Evolutionary conservation across 768 basidiomycete species (phyloP).

Genomic region (Mycena olivaceomarginata): DNA sequence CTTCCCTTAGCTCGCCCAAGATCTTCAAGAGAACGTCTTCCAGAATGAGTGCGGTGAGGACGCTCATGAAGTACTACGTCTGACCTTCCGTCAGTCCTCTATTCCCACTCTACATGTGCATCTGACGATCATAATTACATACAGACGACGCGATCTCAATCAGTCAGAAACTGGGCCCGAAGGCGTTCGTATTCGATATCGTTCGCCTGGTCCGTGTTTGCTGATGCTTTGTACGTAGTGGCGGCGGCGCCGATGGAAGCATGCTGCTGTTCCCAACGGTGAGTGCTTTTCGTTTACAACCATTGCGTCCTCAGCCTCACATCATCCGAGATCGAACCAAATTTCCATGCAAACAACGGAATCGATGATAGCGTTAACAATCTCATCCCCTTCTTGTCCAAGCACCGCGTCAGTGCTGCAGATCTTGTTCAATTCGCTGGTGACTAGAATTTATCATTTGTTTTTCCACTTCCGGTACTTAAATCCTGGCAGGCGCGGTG

Average conservation of each 20-base stretch:
- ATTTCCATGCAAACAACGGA: not conserved
- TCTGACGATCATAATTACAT: too few relatives aligned
- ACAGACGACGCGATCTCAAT: constrained; percentile 48
- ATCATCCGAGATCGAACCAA: constrained; percentile 36
- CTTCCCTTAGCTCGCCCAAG: too few relatives aligned
- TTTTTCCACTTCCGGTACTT: not conserved
- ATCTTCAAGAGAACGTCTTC: too few relatives aligned
- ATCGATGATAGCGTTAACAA: constrained; percentile 43
- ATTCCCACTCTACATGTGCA: too few relatives aligned
- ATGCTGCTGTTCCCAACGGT: constrained; percentile 49
- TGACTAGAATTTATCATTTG: not conserved
- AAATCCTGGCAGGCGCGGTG: constrained; percentile 50
- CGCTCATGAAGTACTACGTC: too few relatives aligned
- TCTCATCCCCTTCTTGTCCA: constrained; percentile 24
- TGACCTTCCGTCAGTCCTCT: too few relatives aligned
- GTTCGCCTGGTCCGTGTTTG: too few relatives aligned
- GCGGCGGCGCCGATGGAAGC: constrained; percentile 56
- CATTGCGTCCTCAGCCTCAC: not conserved
- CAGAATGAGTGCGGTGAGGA: too few relatives aligned
- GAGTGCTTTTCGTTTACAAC: not conserved
- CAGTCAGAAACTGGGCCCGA: constrained; percentile 35
- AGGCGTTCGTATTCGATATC: not conserved
- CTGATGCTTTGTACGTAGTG: constrained; percentile 31
- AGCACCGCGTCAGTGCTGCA: constrained; percentile 44
- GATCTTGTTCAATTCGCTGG: constrained; percentile 35